Conservation (phyloP, 2,329 filamentous ascomycete species). For the Samsoniella hepiali region DNA sequence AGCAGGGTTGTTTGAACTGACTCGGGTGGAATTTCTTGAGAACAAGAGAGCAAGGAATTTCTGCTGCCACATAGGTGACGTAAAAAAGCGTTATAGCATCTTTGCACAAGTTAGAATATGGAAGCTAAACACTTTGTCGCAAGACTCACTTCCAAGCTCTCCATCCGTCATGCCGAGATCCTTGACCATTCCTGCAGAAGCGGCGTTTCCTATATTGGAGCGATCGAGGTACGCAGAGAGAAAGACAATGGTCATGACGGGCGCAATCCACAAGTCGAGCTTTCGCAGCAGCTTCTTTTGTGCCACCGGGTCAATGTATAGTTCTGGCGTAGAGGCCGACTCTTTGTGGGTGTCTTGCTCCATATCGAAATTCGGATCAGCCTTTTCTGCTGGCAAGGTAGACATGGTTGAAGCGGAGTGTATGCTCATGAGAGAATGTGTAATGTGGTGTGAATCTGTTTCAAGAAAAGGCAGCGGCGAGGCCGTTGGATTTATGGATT, state of each 20-base stretch:
- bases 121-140: no score
- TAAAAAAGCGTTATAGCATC: slow-evolving; percentile 29
- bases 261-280: slow-evolving; percentile 31
- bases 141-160: no score
- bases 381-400: not conserved
- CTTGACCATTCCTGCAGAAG: no score
- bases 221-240: no score
- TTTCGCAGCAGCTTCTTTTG: slow-evolving; percentile 30
- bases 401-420: not conserved
- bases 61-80: slow-evolving; percentile 29
- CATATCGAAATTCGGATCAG: not conserved
- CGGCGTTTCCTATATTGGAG: no score
- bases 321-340: not conserved
- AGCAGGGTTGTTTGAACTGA: slow-evolving; percentile 7
- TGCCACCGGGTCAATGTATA: slow-evolving; percentile 15
- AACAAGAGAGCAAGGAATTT: slow-evolving; percentile 30
- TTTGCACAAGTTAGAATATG: not conserved
- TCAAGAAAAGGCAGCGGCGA: not conserved
- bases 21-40: slow-evolving; percentile 30
- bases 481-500: not conserved
- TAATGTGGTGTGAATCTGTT: not conserved
- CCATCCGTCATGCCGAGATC: no score
- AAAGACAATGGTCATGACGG: slow-evolving; percentile 22
- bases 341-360: not conserved
- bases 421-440: not conserved